Conservation (phyloP, 2,329 filamentous ascomycete genomes). For the Aspergillus neotritici region DNA sequence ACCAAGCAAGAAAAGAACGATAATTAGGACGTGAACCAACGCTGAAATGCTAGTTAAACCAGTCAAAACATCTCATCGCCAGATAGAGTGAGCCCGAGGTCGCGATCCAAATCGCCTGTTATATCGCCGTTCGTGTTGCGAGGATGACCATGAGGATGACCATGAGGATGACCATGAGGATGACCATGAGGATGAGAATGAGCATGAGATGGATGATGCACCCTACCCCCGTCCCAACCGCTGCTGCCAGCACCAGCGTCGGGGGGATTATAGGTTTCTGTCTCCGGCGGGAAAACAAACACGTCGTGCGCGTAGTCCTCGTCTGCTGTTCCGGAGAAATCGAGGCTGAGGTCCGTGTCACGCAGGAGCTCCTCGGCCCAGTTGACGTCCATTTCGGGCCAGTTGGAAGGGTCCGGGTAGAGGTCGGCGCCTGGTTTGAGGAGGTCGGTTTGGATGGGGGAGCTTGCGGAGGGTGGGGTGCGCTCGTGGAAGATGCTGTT, state of each 20-base stretch:
- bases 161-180: too few species aligned
- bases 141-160: too few species aligned
- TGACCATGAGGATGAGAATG: too few species aligned
- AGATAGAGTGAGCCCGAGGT: slow-evolving; percentile 28
- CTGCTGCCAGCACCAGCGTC: too few species aligned
- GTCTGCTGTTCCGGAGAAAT: slow-evolving; percentile 4
- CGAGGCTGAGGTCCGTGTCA: slow-evolving; percentile 15
- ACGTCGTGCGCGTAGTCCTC: slow-evolving; percentile 11
- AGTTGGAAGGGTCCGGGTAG: slow-evolving; percentile 7
- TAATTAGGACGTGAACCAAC: too few species aligned
- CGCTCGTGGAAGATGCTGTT: slow-evolving; percentile 2
- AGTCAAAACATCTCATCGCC: slow-evolving; percentile 26
- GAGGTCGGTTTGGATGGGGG: slow-evolving; percentile 15
- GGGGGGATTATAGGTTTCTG: slow-evolving; percentile 3
- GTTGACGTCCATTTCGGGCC: slow-evolving; percentile 22
- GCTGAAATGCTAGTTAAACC: too few species aligned
- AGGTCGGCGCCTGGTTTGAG: slow-evolving; percentile 23
- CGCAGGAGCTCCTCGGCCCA: slow-evolving; percentile 29
- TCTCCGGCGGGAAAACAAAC: slow-evolving; percentile 18
- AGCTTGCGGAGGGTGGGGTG: slow-evolving; percentile 6
- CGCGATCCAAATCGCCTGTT: slow-evolving; percentile 35
- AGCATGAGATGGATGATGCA: too few species aligned
- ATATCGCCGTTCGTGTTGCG: slow-evolving; percentile 18
- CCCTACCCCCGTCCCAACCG: too few species aligned
- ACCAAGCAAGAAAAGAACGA: too few species aligned